Conservation (phyloP, 2,329 filamentous ascomycete genomes). For the Diaporthe sp. region DNA sequence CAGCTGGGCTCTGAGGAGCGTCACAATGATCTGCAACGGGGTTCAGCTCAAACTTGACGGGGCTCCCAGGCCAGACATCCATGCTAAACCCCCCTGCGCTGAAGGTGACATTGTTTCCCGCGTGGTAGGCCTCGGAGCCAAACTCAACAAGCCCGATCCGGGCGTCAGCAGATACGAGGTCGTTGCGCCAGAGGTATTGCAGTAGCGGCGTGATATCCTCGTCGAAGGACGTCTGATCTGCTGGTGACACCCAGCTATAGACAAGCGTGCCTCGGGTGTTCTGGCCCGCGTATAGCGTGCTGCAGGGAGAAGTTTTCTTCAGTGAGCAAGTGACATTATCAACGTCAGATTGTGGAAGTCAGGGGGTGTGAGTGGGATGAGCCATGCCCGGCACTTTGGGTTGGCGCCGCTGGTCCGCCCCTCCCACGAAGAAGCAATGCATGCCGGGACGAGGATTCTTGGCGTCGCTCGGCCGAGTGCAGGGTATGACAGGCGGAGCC, state of each 20-base stretch:
- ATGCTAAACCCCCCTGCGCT: slow-evolving; percentile 45
- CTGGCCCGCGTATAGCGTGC: slow-evolving; percentile 46
- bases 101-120: slow-evolving; percentile 48
- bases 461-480: slow-evolving; percentile 30
- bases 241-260: slow-evolving; percentile 47
- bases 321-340: not conserved
- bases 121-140: slow-evolving; percentile 48
- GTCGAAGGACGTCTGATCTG: slow-evolving; percentile 45
- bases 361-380: not conserved
- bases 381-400: not conserved
- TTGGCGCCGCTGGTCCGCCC: not conserved
- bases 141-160: slow-evolving; percentile 48
- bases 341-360: not conserved
- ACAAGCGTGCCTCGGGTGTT: slow-evolving; percentile 48
- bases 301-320: slow-evolving; percentile 31
- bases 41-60: slow-evolving; percentile 32
- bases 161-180: slow-evolving; percentile 45
- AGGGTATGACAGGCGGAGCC: not conserved
- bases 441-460: slow-evolving; percentile 26
- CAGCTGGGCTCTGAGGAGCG: slow-evolving; percentile 27
- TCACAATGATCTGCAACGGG: slow-evolving; percentile 27
- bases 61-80: slow-evolving; percentile 40
- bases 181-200: slow-evolving; percentile 47
- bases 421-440: not conserved
- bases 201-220: slow-evolving; percentile 49